Evolutionary conservation across 805 yeast genomes (phyloP).

Genomic region (Sungouiozyma ichnusensis): DNA sequence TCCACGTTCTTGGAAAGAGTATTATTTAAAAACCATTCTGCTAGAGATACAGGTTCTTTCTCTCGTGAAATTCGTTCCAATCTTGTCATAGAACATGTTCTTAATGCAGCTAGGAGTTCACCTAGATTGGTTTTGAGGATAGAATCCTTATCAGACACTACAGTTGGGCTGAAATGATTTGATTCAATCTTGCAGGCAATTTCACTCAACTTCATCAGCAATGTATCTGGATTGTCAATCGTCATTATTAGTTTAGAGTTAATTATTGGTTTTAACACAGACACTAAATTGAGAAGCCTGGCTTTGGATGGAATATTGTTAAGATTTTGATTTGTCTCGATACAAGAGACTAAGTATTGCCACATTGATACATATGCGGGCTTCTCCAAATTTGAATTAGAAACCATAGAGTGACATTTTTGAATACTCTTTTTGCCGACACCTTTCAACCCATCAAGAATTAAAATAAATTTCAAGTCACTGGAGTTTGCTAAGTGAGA

Average conservation of each 20-base stretch:
- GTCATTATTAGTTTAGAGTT: constrained; percentile 2
- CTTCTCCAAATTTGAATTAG: neutral
- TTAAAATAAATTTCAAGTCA: constrained; percentile 21
- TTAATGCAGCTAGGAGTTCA: constrained; percentile 31
- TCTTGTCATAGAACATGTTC: constrained; percentile 16
- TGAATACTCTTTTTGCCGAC: constrained; percentile 18
- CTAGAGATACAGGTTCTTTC: neutral
- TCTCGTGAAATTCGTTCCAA: constrained; percentile 8
- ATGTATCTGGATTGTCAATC: constrained; percentile 26
- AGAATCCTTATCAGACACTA: constrained; percentile 12
- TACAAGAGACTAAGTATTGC: constrained; percentile 12
- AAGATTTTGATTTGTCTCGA: constrained; percentile 11
- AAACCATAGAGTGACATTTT: constrained; percentile 7
- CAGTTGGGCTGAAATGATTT: constrained; percentile 10
- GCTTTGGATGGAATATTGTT: constrained; percentile 13
- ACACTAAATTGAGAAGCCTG: constrained; percentile 22
- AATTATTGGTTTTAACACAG: constrained; percentile 12
- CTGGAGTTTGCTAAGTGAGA: constrained; percentile 7
- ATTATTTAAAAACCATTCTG: constrained; percentile 26
- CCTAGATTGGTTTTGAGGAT: constrained; percentile 21
- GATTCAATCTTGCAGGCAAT: constrained; percentile 31
- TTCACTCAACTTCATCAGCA: constrained; percentile 28
- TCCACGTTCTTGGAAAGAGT: constrained; percentile 5
- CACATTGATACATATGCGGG: constrained; percentile 14
- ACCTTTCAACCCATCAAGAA: constrained; percentile 19